phyloP scores from a whole-genome alignment of 345 rosid species.

The Kandelia obovata region DNA sequence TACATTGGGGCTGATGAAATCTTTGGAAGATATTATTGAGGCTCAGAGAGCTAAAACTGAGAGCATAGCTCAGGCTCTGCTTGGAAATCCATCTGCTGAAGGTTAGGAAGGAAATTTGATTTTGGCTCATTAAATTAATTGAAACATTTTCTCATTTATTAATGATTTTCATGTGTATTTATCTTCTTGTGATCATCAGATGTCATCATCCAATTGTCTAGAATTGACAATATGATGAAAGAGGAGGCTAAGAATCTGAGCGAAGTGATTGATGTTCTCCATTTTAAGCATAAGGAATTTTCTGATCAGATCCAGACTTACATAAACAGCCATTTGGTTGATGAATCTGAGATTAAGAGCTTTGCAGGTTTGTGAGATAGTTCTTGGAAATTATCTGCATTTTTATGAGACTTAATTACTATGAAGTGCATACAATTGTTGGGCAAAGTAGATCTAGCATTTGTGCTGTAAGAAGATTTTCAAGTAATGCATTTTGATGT shows the following conservation, averaged over 20 bases:
- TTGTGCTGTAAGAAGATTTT: not conserved
- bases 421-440: not conserved
- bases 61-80: constrained; percentile 43
- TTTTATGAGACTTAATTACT: not conserved
- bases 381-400: constrained; percentile 1
- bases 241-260: constrained; percentile 63
- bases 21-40: constrained; percentile 56
- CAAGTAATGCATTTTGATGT: not conserved
- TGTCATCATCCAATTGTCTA: constrained; percentile 48
- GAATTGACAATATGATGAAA: constrained; percentile 76
- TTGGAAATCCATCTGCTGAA: constrained; percentile 48
- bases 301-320: constrained; percentile 48
- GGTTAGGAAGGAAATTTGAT: constrained; percentile 50
- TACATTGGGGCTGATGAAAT: constrained; percentile 62
- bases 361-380: constrained; percentile 55
- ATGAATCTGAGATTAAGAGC: constrained; percentile 66
- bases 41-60: constrained; percentile 59
- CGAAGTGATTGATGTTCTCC: constrained; percentile 55
- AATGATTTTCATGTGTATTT: not conserved
- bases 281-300: constrained; percentile 61
- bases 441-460: not conserved
- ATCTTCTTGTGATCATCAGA: constrained; percentile 35
- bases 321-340: constrained; percentile 44
- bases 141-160: constrained; percentile 6
- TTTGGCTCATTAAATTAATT: constrained; percentile 4